These are phyloP conservation scores for Tulasnella sp. DNA, from an alignment of 768 basidiomycete species.

Conservation along the genomic window DNA sequence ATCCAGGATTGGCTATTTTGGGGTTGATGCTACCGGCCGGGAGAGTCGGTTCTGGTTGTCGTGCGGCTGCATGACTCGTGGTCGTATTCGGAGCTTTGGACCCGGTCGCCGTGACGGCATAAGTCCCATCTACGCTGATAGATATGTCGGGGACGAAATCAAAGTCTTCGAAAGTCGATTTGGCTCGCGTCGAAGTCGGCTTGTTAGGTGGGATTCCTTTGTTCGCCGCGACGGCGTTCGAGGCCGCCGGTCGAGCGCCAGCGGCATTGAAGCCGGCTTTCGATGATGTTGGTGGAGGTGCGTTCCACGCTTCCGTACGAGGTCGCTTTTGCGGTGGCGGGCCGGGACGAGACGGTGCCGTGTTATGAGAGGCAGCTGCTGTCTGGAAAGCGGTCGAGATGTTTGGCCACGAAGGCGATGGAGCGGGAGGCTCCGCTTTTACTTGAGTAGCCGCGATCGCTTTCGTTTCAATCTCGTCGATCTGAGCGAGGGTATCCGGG, in stretches of 20 bases:
- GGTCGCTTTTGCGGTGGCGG: slow-evolving; percentile 11
- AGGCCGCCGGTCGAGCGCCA: neutral
- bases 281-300: neutral
- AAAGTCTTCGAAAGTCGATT: slow-evolving; percentile 10
- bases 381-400: neutral
- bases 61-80: neutral
- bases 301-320: slow-evolving; percentile 1
- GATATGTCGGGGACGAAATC: neutral
- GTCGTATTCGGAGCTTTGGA: neutral
- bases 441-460: neutral
- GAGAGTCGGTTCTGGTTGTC: neutral
- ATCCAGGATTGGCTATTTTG: neutral
- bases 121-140: neutral
- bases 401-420: neutral
- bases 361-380: neutral
- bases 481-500: neutral
- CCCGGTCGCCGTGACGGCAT: neutral
- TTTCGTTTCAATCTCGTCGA: slow-evolving; percentile 5
- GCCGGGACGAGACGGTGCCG: neutral
- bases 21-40: neutral
- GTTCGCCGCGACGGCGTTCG: neutral
- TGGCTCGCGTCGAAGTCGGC: neutral
- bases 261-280: neutral
- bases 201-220: neutral
- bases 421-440: neutral